Evolutionary conservation across 1,139 yeast species (phyloP).

Genomic region (Debaryomyces sp.): DNA sequence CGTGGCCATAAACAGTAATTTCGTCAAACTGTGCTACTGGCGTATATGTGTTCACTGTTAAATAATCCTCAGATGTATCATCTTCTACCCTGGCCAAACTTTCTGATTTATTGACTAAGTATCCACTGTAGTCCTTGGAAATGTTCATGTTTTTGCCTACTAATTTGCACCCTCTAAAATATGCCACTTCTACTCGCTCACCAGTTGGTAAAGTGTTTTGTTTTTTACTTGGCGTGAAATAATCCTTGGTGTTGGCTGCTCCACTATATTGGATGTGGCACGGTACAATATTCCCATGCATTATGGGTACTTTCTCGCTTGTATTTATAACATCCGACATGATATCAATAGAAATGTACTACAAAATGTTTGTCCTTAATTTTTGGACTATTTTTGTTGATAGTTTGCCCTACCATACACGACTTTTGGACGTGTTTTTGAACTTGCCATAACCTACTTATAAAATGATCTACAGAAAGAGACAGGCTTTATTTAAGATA

Average conservation of each 20-base stretch:
- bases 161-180: slow-evolving; percentile 44
- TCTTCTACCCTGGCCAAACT: slow-evolving; percentile 22
- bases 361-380: not conserved
- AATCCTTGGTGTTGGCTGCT: slow-evolving; percentile 38
- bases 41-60: slow-evolving; percentile 29
- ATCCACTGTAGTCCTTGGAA: slow-evolving; percentile 27
- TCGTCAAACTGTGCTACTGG: slow-evolving; percentile 36
- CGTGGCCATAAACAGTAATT: slow-evolving; percentile 44
- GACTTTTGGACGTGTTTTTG: not conserved
- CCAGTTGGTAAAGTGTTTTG: slow-evolving; percentile 17
- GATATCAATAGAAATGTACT: not conserved
- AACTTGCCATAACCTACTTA: not conserved
- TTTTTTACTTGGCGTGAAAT: slow-evolving; percentile 39
- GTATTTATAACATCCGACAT: slow-evolving; percentile 18
- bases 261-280: slow-evolving; percentile 44
- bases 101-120: slow-evolving; percentile 34
- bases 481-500: not conserved
- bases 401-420: not conserved
- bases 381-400: not conserved
- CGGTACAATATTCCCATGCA: slow-evolving; percentile 39
- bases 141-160: slow-evolving; percentile 32
- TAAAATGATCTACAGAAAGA: not conserved
- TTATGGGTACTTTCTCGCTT: slow-evolving; percentile 11
- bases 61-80: slow-evolving; percentile 20
- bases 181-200: slow-evolving; percentile 27